Evolutionary conservation across 2,329 filamentous ascomycete genomes (phyloP).

Genomic region (Colletotrichum lentis): DNA sequence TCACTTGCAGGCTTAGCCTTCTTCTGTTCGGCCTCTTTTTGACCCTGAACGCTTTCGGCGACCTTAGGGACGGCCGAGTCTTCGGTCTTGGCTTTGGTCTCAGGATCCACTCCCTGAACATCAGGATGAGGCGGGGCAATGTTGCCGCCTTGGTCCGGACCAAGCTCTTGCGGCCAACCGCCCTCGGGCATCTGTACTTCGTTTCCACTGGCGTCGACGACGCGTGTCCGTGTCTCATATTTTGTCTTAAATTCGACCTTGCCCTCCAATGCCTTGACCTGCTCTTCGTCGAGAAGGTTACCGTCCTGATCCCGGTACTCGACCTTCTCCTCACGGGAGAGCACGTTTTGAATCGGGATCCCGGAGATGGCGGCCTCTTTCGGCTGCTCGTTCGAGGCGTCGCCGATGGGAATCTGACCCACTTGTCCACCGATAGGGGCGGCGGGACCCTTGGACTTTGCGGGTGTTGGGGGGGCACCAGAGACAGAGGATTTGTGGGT

Average conservation of each 20-base stretch:
- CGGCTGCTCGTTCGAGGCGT: slow-evolving; percentile 42
- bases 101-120: slow-evolving; percentile 67
- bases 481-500: slow-evolving; percentile 24
- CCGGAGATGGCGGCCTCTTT: slow-evolving; percentile 55
- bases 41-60: slow-evolving; percentile 64
- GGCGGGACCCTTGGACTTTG: slow-evolving; percentile 30
- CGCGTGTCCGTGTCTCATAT: slow-evolving; percentile 91
- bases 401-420: slow-evolving; percentile 43
- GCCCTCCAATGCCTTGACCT: slow-evolving; percentile 84
- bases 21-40: slow-evolving; percentile 63
- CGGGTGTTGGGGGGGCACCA: slow-evolving; percentile 24
- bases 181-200: slow-evolving; percentile 66
- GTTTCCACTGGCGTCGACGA: slow-evolving; percentile 82
- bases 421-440: slow-evolving; percentile 35
- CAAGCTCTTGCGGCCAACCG: slow-evolving; percentile 46
- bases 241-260: slow-evolving; percentile 96
- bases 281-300: slow-evolving; percentile 82
- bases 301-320: slow-evolving; percentile 96
- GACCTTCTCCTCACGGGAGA: slow-evolving; percentile 77
- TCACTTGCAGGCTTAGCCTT: slow-evolving; percentile 71
- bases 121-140: slow-evolving; percentile 69
- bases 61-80: slow-evolving; percentile 52
- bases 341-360: slow-evolving; percentile 59
- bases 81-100: slow-evolving; percentile 58
- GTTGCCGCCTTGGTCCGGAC: slow-evolving; percentile 46